Evolutionary conservation across 1,284 basidiomycete species (phyloP), one percentile per base, ranked within the genome.

Genomic region (Lignosus rhinocerotis): DNA sequence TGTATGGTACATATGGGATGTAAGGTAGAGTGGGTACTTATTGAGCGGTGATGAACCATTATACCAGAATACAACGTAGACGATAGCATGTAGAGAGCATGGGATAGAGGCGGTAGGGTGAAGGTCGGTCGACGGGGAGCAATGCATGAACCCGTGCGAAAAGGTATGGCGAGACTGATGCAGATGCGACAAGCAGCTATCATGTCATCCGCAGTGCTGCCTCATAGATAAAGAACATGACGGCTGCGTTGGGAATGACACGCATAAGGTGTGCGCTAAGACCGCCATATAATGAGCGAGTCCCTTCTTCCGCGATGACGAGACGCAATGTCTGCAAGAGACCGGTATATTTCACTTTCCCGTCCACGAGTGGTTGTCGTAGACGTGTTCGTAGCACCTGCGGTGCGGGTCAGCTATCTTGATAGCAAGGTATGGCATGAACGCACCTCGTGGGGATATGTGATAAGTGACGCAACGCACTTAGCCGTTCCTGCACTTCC

Each of bases 231-330:
- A 84, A 87, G 76, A 90, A 99, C 94, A 98, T 99, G 65, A 97
- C 94, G 0, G 91, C 92, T 0, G 96, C 96, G 67, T 99, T 99
- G 3, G 96, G 96, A 1, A 98, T 93, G 53, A 99, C 96, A 48
- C 96, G 87, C 82, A 99, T 89, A 58, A 99, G 80, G 74, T 99
- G 97, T 0, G 96, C 95, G 53, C 89, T 92, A 53, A 99, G 82
- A 4, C 97, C 97, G 34, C 94, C 92, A 69, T 99, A 99, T 42
- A 99, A 73, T 5, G 91, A 87, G 33, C 84, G 79, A 5, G 86
- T 83, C 21, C 96, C 96, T 72, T 99, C 96, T 73, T 99, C 97
- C 14, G 83, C 85, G 49, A 96, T 82, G 58, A 99, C 87, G 3
- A 96, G 81, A 34, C 83, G 84, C 53, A 99, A 76, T 0, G 96